Base-by-base conservation (phyloP, 768 basidiomycete species). In the Termitomyces sp. region DNA sequence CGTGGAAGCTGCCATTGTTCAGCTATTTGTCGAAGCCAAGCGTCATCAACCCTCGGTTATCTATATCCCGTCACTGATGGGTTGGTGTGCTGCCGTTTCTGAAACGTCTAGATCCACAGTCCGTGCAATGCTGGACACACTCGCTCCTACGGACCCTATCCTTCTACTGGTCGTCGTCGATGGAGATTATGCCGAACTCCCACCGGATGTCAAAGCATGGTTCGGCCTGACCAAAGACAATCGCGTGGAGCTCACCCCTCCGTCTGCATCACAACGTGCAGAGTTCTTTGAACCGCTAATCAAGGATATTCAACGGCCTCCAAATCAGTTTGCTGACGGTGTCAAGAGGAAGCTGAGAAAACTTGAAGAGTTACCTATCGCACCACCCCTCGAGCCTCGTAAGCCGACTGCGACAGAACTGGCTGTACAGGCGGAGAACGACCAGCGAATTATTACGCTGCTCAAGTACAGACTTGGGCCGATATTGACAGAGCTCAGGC, bases 11-110 rank as follows among this genome's bases (percentile, higher is more conserved):
- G 89, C 92, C 2, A 86, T 98, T 53, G 93, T 98, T 4, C 95
- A 98, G 64, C 78, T 97, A 17, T 98, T 99, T 66, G 82, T 95
- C 21, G 97, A 99, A 70, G 97, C 96, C 0, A 98, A 98, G 68
- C 86, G 96, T 27, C 92, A 97, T 68, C 95, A 96, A 64, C 97
- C 97, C 0, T 95, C 94, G 0, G 88, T 98, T 37, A 83, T 99
- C 47, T 98, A 95, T 70, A 92, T 99, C 31, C 96, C 96, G 0
- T 90, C 92, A 1, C 82, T 99, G 6, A 65, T 84, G 1, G 82
- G 87, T 0, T 98, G 95, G 95, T 90, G 89, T 61, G 77, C 85
- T 0, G 85, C 93, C 2, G 83, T 98, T 23, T 82, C 89, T 0
- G 95, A 98, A 63, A 87, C 89, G 0, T 82, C 93, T 0, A 82